Conservation (phyloP, 2,329 filamentous ascomycete species). For the Sclerotinia spermophila region DNA sequence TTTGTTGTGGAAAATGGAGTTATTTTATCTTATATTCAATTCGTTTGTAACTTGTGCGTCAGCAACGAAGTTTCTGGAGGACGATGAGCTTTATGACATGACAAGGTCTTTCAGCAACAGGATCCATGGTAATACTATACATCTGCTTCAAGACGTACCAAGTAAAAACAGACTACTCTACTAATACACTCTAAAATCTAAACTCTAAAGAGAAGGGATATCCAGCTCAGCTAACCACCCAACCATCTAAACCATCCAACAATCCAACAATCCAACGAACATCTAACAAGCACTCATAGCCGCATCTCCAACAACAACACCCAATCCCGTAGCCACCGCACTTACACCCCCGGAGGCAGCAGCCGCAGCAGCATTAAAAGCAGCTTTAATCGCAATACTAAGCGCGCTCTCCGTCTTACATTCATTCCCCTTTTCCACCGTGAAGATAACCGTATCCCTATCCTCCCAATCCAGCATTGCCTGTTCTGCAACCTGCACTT, state of each 20-base stretch:
- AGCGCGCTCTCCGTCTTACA: neutral
- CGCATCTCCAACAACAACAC: neutral
- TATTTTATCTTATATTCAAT: accelerated
- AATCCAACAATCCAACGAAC: neutral
- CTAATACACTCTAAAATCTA: neutral
- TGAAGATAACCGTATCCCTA: neutral
- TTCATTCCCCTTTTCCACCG: neutral
- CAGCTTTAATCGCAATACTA: neutral
- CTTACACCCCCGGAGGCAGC: neutral
- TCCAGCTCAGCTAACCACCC: neutral
- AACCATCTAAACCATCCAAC: no score
- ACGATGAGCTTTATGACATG: neutral
- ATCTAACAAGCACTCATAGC: neutral
- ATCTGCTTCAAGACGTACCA: neutral
- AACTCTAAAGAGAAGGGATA: neutral
- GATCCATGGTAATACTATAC: neutral
- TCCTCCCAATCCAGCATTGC: neutral
- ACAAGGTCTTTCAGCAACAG: neutral
- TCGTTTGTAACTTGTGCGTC: accelerated
- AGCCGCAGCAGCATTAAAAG: neutral
- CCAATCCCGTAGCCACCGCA: neutral
- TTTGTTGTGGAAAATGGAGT: accelerated
- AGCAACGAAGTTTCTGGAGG: neutral
- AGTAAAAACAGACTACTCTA: neutral
- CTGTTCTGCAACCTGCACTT: neutral